Percentiles rank a stretch among this genome's conserved stretches.
phyloP scores from a whole-genome alignment of 2,329 filamentous ascomycete genomes.

The Arthroderma uncinatum region DNA sequence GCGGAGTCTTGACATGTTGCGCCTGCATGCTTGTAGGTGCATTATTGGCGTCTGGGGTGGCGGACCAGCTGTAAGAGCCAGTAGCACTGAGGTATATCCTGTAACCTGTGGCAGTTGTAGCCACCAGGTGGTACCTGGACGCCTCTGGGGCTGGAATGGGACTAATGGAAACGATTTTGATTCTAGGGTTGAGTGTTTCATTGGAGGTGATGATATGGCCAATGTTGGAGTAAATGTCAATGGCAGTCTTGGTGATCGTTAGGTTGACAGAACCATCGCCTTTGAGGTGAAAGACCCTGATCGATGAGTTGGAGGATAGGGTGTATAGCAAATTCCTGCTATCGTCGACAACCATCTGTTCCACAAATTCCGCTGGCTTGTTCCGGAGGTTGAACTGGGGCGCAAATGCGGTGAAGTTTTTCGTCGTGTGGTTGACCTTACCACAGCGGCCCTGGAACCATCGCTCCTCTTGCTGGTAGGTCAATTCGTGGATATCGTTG shows the following conservation, averaged over 20 bases:
- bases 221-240: slow-evolving; percentile 55
- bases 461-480: slow-evolving; percentile 91
- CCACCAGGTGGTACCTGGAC: slow-evolving; percentile 75
- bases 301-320: slow-evolving; percentile 75
- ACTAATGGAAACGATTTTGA: slow-evolving; percentile 72
- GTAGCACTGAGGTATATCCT: slow-evolving; percentile 87
- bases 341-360: slow-evolving; percentile 79
- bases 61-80: slow-evolving; percentile 49
- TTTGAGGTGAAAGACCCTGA: slow-evolving; percentile 83
- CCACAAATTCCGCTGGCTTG: slow-evolving; percentile 51
- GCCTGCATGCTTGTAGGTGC: slow-evolving; percentile 93
- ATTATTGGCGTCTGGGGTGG: slow-evolving; percentile 48
- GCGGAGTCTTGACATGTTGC: slow-evolving; percentile 93
- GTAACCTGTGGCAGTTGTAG: slow-evolving; percentile 79
- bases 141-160: slow-evolving; percentile 76
- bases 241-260: slow-evolving; percentile 45
- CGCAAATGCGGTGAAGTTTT: slow-evolving; percentile 52
- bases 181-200: slow-evolving; percentile 58
- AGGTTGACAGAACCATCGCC: slow-evolving; percentile 41
- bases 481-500: slow-evolving; percentile 85
- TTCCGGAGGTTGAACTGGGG: slow-evolving; percentile 34
- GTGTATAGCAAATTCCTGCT: slow-evolving; percentile 82
- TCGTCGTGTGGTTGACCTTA: slow-evolving; percentile 78
- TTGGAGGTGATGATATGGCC: slow-evolving; percentile 68
- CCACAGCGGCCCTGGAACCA: slow-evolving; percentile 88